Percentiles rank a stretch among this genome's conserved stretches.
phyloP scores from a whole-genome alignment of 2,329 filamentous ascomycete species.

The Cryoendolithus antarcticus region DNA sequence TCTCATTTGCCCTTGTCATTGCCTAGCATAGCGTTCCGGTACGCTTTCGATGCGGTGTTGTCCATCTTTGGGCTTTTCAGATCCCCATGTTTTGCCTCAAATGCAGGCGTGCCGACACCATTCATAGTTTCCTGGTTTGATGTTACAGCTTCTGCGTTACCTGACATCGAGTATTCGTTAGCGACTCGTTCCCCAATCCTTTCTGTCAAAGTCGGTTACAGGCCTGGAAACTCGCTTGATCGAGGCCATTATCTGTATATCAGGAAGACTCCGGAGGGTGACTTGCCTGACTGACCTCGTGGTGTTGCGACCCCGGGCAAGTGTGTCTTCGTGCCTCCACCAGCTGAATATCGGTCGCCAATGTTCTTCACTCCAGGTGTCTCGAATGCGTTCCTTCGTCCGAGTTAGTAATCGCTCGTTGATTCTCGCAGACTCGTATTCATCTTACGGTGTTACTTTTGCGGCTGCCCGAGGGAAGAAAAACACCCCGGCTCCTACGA shows the following conservation, averaged over 20 bases:
- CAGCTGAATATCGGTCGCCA: constrained; percentile 21
- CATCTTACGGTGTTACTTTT: constrained; percentile 5
- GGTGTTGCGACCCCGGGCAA: constrained; percentile 22
- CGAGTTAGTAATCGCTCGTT: not conserved
- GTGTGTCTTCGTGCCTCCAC: constrained; percentile 23
- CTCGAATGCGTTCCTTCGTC: constrained; percentile 18
- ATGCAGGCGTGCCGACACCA: constrained; percentile 21
- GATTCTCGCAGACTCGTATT: not conserved
- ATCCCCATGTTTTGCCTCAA: constrained; percentile 19
- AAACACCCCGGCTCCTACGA: constrained; percentile 13
- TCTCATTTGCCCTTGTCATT: constrained; percentile 23
- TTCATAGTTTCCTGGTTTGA: constrained; percentile 16
- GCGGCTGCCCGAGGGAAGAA: constrained; percentile 12
- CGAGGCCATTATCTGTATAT: not conserved
- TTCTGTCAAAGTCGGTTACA: not conserved
- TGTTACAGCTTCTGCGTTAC: constrained; percentile 13
- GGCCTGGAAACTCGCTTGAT: not conserved
- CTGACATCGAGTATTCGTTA: constrained; percentile 6
- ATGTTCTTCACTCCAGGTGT: constrained; percentile 24
- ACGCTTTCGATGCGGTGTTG: constrained; percentile 14
- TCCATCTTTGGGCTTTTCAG: constrained; percentile 15
- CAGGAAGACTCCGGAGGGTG: not conserved
- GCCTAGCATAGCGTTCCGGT: constrained; percentile 22
- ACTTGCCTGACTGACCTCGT: constrained; percentile 15
- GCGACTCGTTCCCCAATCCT: not conserved